These are phyloP conservation scores for Extremus antarcticus DNA, from an alignment of 495 filamentous ascomycete genomes.

Conservation along the genomic window DNA sequence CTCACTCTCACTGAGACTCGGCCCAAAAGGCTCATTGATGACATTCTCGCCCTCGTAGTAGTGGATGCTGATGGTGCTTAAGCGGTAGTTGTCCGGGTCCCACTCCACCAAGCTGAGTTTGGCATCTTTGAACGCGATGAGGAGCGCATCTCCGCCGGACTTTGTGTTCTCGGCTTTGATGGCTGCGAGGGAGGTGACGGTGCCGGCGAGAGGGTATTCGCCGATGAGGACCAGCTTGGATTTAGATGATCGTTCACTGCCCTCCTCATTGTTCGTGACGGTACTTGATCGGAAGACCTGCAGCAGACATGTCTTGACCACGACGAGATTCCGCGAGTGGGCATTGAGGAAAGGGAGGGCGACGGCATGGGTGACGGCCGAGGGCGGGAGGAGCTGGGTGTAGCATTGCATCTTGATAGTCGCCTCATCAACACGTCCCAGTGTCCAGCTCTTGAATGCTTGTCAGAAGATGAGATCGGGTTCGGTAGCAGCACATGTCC, in stretches of 20 bases:
- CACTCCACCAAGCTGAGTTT: conserved; percentile 90
- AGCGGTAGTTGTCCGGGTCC: conserved; percentile 66
- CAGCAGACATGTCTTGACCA: conserved; percentile 81
- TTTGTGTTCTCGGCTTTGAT: conserved; percentile 58
- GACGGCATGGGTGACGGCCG: conserved; percentile 82
- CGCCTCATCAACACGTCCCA: background rate
- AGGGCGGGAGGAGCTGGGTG: conserved; percentile 83
- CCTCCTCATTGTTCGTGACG: conserved; percentile 24
- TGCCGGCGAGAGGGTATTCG: conserved; percentile 73
- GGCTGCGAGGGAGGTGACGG: conserved; percentile 66
- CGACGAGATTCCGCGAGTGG: conserved; percentile 68
- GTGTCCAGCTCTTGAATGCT: no score
- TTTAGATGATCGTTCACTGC: conserved; percentile 10
- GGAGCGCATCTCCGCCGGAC: conserved; percentile 73
- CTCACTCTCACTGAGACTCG: conserved; percentile 53
- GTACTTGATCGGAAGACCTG: conserved; percentile 61
- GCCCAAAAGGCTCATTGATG: conserved; percentile 61
- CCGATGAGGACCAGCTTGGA: conserved; percentile 77
- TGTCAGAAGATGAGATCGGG: no score
- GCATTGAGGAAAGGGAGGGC: conserved; percentile 64
- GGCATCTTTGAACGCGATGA: conserved; percentile 78
- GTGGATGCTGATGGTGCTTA: conserved; percentile 87
- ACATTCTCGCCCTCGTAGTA: conserved; percentile 94
- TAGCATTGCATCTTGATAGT: conserved; percentile 59
- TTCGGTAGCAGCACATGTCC: background rate